phyloP scores from a whole-genome alignment of 306 rosid genomes.

The Cucurbita moschata region DNA sequence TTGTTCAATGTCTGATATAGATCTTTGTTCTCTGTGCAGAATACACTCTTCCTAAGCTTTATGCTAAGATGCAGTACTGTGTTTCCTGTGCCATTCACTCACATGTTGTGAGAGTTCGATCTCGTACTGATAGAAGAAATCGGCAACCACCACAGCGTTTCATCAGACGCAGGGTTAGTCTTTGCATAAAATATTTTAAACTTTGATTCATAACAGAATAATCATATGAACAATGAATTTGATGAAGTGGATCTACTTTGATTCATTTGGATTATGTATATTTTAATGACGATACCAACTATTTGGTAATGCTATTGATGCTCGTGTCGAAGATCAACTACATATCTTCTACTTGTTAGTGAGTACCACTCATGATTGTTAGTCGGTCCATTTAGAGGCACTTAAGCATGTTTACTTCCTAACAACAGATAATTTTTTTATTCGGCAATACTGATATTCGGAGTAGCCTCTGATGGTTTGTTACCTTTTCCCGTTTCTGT shows the following conservation, averaged over 20 bases:
- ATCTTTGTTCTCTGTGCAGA: conserved; percentile 18
- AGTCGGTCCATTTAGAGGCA: no score
- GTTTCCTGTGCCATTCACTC: conserved; percentile 96
- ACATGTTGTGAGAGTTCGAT: conserved; percentile 89
- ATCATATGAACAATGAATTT: neutral
- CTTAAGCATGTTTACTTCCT: neutral
- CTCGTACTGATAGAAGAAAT: conserved; percentile 70
- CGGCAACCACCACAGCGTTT: conserved; percentile 86
- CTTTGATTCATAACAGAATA: neutral
- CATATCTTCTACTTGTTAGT: neutral
- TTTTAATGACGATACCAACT: neutral
- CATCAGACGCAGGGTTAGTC: conserved; percentile 63
- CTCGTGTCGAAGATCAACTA: neutral
- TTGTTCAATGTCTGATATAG: neutral
- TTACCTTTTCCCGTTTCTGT: neutral
- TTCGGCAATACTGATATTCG: neutral
- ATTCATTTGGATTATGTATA: neutral
- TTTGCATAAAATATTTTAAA: neutral
- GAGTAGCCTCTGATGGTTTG: neutral
- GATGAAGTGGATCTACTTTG: neutral
- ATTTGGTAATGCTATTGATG: neutral
- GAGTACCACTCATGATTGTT: neutral
- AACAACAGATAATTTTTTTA: neutral
- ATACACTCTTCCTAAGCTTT: conserved; percentile 81
- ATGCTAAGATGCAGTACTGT: conserved; percentile 95